These are phyloP conservation scores for Debaryomyces tyrocola DNA, from an alignment of 805 yeast species.

Conservation along the genomic window DNA sequence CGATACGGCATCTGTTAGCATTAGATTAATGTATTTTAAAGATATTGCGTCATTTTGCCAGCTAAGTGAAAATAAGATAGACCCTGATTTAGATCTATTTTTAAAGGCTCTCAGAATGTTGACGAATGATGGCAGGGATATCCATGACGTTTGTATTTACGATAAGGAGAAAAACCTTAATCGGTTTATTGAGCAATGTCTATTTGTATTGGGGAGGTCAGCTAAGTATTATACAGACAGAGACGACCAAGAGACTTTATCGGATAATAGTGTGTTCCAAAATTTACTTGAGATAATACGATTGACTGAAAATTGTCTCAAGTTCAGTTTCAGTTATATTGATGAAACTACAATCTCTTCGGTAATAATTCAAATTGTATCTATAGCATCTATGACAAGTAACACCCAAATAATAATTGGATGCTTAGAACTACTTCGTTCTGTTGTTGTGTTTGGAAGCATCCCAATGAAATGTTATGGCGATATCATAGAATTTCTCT, in stretches of 20 bases:
- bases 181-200: constrained; percentile 11
- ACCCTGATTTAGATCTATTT: constrained; percentile 53
- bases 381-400: constrained; percentile 41
- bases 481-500: constrained; percentile 42
- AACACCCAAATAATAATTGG: constrained; percentile 33
- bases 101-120: constrained; percentile 46
- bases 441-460: constrained; percentile 45
- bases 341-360: constrained; percentile 34
- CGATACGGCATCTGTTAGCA: constrained; percentile 47
- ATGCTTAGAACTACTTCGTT: constrained; percentile 42
- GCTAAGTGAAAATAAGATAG: constrained; percentile 30
- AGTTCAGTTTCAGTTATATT: constrained; percentile 46
- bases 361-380: constrained; percentile 33
- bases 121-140: constrained; percentile 54
- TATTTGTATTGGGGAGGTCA: constrained; percentile 10
- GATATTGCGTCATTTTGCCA: constrained; percentile 51
- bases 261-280: constrained; percentile 10
- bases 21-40: constrained; percentile 56
- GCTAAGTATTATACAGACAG: constrained; percentile 8
- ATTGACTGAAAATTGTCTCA: constrained; percentile 46
- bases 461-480: constrained; percentile 43
- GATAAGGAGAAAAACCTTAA: constrained; percentile 30
- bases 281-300: constrained; percentile 21
- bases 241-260: not conserved
- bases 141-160: constrained; percentile 50